A percentile compares a stretch with the other conserved stretches of the same genome.
phyloP scores from a whole-genome alignment of 2,329 filamentous ascomycete genomes.

The Myrmaecium sp. region DNA sequence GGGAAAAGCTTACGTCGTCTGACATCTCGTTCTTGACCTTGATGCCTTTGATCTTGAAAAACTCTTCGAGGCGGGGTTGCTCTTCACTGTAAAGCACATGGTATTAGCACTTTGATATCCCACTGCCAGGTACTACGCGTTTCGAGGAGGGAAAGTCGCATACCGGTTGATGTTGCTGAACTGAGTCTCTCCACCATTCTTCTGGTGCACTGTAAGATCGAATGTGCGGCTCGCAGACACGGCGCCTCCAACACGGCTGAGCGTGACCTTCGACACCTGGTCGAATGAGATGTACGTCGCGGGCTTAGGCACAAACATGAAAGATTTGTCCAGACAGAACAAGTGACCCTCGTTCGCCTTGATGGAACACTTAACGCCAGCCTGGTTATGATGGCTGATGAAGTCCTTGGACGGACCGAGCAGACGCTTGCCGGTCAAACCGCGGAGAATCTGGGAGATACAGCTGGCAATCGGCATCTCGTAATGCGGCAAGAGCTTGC shows the following conservation, averaged over 20 bases:
- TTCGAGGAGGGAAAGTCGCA: slow-evolving; percentile 7
- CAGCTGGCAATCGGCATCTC: slow-evolving; percentile 88
- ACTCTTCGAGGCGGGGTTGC: slow-evolving; percentile 86
- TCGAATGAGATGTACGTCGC: slow-evolving; percentile 96
- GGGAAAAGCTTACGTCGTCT: slow-evolving; percentile 56
- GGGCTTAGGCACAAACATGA: slow-evolving; percentile 98
- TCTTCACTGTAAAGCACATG: slow-evolving; percentile 46
- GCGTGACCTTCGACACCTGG: slow-evolving; percentile 77
- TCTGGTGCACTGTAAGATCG: slow-evolving; percentile 86
- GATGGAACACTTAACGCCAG: slow-evolving; percentile 98
- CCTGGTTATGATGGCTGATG: slow-evolving; percentile 78
- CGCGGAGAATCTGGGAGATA: slow-evolving; percentile 87
- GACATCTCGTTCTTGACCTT: slow-evolving; percentile 98
- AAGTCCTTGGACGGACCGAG: slow-evolving; percentile 91
- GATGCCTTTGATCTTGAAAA: slow-evolving; percentile 91
- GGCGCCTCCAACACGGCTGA: slow-evolving; percentile 87
- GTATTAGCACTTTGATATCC: slow-evolving; percentile 6
- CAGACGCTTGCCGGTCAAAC: slow-evolving; percentile 86
- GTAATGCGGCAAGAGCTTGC: slow-evolving; percentile 75
- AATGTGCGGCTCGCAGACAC: slow-evolving; percentile 91
- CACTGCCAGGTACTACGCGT: not conserved
- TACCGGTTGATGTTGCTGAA: slow-evolving; percentile 97
- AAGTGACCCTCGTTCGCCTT: slow-evolving; percentile 97
- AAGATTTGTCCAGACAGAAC: slow-evolving; percentile 93
- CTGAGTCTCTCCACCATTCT: slow-evolving; percentile 74